Conservation (phyloP, 768 basidiomycete genomes). For the Mycena vitilis region DNA sequence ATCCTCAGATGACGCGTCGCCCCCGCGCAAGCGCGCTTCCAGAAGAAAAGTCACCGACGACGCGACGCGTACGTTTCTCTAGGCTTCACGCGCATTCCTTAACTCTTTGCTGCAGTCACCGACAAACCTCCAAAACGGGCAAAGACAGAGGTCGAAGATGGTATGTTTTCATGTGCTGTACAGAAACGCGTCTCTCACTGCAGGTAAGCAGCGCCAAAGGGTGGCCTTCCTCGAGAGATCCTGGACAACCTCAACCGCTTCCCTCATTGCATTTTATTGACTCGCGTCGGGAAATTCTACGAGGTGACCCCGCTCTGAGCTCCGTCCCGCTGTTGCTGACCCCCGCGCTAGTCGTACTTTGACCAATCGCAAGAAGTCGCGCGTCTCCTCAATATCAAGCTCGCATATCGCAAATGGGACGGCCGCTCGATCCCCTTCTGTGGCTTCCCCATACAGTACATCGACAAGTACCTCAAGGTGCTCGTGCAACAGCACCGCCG, state of each 20-base stretch:
- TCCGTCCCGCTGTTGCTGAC: slow-evolving; percentile 10
- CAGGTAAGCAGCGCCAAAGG: slow-evolving; percentile 4
- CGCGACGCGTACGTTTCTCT: slow-evolving; percentile 23
- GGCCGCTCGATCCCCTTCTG: slow-evolving; percentile 82
- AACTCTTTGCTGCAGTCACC: neutral
- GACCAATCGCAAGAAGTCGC: slow-evolving; percentile 88
- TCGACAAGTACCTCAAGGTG: slow-evolving; percentile 88
- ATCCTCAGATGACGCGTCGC: slow-evolving; percentile 12
- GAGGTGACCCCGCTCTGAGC: slow-evolving; percentile 64
- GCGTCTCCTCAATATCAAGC: slow-evolving; percentile 82
- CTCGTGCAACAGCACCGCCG: slow-evolving; percentile 85
- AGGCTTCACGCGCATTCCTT: neutral
- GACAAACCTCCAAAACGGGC: slow-evolving; percentile 20
- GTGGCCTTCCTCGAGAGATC: slow-evolving; percentile 75
- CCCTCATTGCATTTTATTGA: slow-evolving; percentile 90
- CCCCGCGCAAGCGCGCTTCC: slow-evolving; percentile 26
- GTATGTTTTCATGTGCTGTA: no score
- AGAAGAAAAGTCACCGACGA: slow-evolving; percentile 24
- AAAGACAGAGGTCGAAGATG: neutral
- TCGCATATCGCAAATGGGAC: slow-evolving; percentile 82
- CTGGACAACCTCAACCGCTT: slow-evolving; percentile 77
- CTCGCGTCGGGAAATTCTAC: slow-evolving; percentile 95
- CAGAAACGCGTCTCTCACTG: no score
- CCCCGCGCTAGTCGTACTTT: slow-evolving; percentile 83
- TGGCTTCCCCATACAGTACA: slow-evolving; percentile 88